Conservation (phyloP, 257 asterid species). For the Avicennia marina region DNA sequence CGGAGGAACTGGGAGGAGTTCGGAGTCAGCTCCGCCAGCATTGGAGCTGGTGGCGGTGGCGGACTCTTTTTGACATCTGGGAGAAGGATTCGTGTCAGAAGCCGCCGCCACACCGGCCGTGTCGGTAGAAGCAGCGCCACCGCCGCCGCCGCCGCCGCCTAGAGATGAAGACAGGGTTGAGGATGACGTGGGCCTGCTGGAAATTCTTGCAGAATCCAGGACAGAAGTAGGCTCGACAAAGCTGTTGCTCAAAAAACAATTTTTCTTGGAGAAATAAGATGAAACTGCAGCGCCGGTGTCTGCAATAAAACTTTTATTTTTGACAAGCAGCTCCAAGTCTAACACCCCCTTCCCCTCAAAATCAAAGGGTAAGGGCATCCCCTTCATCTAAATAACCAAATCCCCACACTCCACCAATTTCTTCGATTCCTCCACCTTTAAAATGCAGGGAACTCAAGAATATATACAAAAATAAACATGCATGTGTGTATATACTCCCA, state of each 20-base stretch:
- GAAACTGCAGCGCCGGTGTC: constrained; percentile 8
- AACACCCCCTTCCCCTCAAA: constrained; percentile 88
- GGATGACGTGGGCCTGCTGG: constrained; percentile 65
- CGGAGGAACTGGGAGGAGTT: constrained; percentile 49
- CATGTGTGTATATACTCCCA: too few species aligned
- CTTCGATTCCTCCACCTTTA: constrained; percentile 27
- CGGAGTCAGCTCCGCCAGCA: constrained; percentile 60
- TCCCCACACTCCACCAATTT: constrained; percentile 23
- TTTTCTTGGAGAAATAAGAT: constrained; percentile 20
- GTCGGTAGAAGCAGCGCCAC: constrained; percentile 51
- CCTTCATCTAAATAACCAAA: constrained; percentile 59
- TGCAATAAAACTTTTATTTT: constrained; percentile 21
- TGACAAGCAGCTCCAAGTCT: constrained; percentile 38
- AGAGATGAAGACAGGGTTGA: constrained; percentile 87
- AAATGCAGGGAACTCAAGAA: too few species aligned
- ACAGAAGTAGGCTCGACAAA: constrained; percentile 76
- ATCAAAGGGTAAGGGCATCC: constrained; percentile 96
- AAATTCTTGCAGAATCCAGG: constrained; percentile 71
- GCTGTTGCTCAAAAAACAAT: constrained; percentile 25
- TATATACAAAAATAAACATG: too few species aligned
- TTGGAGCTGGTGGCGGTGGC: constrained; percentile 71
- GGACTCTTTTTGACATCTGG: constrained; percentile 79
- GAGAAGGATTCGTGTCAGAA: constrained; percentile 56
- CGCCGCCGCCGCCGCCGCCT: constrained; percentile 41
- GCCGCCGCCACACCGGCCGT: constrained; percentile 83